phyloP scores from a whole-genome alignment of 352 stramenopile genomes.

The Globisporangium perplexum region DNA sequence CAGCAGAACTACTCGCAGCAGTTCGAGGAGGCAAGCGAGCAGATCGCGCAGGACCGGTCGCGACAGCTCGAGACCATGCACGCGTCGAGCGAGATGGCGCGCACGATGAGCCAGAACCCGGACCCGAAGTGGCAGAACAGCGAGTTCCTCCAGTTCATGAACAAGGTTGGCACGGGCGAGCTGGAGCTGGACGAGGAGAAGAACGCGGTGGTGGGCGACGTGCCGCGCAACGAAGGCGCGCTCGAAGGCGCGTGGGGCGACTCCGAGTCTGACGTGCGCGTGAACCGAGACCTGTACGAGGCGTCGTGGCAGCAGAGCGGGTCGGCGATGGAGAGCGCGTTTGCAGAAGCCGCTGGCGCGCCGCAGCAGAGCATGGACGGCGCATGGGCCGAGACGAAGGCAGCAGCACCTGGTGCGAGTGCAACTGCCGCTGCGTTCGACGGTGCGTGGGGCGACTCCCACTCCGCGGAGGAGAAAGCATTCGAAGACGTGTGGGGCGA shows the following conservation, averaged over 20 bases:
- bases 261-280: slow-evolving; percentile 29
- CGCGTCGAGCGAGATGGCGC: slow-evolving; percentile 62
- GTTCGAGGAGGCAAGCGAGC: slow-evolving; percentile 16
- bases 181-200: slow-evolving; percentile 76
- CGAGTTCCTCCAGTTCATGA: slow-evolving; percentile 86
- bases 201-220: slow-evolving; percentile 49
- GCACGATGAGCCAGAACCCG: slow-evolving; percentile 70
- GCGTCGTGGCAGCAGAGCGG: slow-evolving; percentile 39
- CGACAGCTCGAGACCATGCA: slow-evolving; percentile 39
- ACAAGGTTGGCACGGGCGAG: slow-evolving; percentile 65
- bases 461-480: slow-evolving; percentile 39
- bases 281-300: slow-evolving; percentile 62
- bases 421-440: slow-evolving; percentile 24
- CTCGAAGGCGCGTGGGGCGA: slow-evolving; percentile 66
- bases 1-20: slow-evolving; percentile 24
- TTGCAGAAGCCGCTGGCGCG: slow-evolving; percentile 22
- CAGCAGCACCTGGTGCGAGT: slow-evolving; percentile 11
- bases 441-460: slow-evolving; percentile 38
- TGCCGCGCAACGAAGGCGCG: slow-evolving; percentile 35
- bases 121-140: slow-evolving; percentile 83
- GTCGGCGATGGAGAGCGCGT: slow-evolving; percentile 47
- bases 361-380: slow-evolving; percentile 28
- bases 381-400: slow-evolving; percentile 32
- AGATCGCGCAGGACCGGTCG: slow-evolving; percentile 19
- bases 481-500: slow-evolving; percentile 61